These are phyloP conservation scores for Trichoderma arundinaceum DNA, from an alignment of 2,329 filamentous ascomycete genomes.

Conservation along the genomic window DNA sequence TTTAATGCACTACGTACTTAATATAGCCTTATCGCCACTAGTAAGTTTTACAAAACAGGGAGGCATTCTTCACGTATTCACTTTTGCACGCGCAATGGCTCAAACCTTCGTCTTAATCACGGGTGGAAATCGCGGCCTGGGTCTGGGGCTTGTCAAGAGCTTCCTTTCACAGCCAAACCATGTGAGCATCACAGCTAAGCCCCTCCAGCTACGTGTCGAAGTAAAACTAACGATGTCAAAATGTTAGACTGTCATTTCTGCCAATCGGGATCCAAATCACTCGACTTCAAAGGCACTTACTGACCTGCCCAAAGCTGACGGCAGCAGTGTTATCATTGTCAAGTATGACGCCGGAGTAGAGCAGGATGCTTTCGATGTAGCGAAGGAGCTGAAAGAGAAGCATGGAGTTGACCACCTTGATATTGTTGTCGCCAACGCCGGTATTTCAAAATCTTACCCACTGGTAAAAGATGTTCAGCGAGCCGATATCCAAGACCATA, in stretches of 20 bases:
- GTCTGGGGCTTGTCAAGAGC: conserved; percentile 44
- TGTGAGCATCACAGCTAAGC: neutral
- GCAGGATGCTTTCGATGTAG: conserved; percentile 41
- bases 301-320: conserved; percentile 33
- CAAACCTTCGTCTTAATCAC: conserved; percentile 41
- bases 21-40: neutral
- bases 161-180: conserved; percentile 52
- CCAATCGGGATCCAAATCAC: conserved; percentile 4
- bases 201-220: neutral
- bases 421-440: conserved; percentile 59
- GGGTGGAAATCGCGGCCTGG: conserved; percentile 50
- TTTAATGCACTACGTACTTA: neutral
- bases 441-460: conserved; percentile 44
- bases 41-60: neutral
- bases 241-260: conserved; percentile 5
- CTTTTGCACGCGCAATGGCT: neutral
- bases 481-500: conserved; percentile 46
- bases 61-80: neutral
- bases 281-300: conserved; percentile 49
- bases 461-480: conserved; percentile 40
- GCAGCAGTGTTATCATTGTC: neutral
- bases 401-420: conserved; percentile 49
- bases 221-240: neutral
- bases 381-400: conserved; percentile 27
- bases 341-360: conserved; percentile 38